A percentile compares a stretch with the other conserved stretches of the same genome.
Evolutionary conservation across 2,329 filamentous ascomycete species (phyloP).

Genomic region (Biscogniauxia sp.): DNA sequence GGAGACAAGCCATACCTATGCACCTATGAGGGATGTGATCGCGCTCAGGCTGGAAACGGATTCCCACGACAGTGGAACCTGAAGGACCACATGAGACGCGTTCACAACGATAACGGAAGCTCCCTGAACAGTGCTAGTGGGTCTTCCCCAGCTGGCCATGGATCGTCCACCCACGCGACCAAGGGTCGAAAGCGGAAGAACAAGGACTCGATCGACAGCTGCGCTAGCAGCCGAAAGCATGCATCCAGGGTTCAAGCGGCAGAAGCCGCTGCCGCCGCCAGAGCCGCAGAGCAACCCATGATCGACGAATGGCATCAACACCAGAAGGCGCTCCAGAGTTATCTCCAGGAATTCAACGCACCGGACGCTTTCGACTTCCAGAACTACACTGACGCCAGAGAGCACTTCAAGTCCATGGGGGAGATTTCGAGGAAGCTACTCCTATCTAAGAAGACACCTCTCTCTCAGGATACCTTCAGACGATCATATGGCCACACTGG

Average conservation of each 20-base stretch:
- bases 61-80: conserved; percentile 96
- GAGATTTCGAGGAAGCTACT: conserved; percentile 45
- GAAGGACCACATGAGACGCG: conserved; percentile 94
- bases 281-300: conserved; percentile 40
- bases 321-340: conserved; percentile 60
- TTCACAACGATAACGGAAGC: conserved; percentile 66
- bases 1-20: conserved; percentile 91
- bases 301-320: conserved; percentile 60
- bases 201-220: conserved; percentile 45
- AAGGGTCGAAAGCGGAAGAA: conserved; percentile 59
- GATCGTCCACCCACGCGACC: conserved; percentile 32
- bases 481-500: conserved; percentile 36
- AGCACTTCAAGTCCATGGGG: conserved; percentile 49
- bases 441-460: conserved; percentile 33
- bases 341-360: conserved; percentile 49
- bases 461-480: conserved; percentile 32
- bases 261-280: conserved; percentile 33
- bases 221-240: conserved; percentile 48
- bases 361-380: conserved; percentile 54
- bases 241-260: conserved; percentile 39
- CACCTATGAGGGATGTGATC: conserved; percentile 83
- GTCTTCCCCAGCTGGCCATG: conserved; percentile 40
- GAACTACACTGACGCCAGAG: conserved; percentile 51
- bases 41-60: conserved; percentile 76
- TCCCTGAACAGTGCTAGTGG: conserved; percentile 32